Percentiles rank a stretch among this genome's conserved stretches.
These are phyloP conservation scores for Polygonum aviculare DNA, from an alignment of 148 eudicot species.

Conservation along the genomic window DNA sequence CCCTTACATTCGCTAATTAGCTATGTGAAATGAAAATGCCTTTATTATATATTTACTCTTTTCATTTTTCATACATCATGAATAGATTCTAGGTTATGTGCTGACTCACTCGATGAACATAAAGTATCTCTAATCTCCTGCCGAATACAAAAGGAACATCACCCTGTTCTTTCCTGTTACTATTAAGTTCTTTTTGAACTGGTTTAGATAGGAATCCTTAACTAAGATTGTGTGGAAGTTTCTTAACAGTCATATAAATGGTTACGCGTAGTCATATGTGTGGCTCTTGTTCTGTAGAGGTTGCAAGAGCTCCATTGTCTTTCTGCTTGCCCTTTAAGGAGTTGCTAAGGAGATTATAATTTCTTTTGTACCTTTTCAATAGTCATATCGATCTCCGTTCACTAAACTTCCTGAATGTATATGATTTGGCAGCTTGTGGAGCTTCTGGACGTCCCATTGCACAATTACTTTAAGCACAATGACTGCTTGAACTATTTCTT, in stretches of 20 bases:
- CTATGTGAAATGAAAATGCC: not conserved
- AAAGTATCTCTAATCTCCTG: not conserved
- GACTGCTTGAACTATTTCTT: constrained; percentile 97
- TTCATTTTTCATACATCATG: not conserved
- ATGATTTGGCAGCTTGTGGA: constrained; percentile 72
- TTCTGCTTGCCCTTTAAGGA: not conserved
- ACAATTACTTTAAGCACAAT: constrained; percentile 67
- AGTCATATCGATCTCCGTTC: not conserved
- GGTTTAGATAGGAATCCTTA: not conserved
- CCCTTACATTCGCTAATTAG: not conserved
- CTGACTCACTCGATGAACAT: not conserved
- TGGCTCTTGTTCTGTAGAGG: not conserved
- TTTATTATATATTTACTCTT: not conserved
- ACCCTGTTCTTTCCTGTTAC: not conserved
- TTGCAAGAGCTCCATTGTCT: not conserved
- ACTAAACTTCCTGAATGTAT: constrained; percentile 1
- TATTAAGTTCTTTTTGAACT: not conserved
- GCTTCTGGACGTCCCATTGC: constrained; percentile 69
- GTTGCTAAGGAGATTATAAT: not conserved
- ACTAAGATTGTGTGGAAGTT: not conserved
- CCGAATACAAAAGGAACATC: not conserved
- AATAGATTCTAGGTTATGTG: not conserved
- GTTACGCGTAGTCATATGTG: not conserved
- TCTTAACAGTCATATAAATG: not conserved
- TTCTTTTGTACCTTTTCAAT: not conserved